phyloP scores from a whole-genome alignment of 2,329 filamentous ascomycete species.

The Macrophomina pseudophaseolina region DNA sequence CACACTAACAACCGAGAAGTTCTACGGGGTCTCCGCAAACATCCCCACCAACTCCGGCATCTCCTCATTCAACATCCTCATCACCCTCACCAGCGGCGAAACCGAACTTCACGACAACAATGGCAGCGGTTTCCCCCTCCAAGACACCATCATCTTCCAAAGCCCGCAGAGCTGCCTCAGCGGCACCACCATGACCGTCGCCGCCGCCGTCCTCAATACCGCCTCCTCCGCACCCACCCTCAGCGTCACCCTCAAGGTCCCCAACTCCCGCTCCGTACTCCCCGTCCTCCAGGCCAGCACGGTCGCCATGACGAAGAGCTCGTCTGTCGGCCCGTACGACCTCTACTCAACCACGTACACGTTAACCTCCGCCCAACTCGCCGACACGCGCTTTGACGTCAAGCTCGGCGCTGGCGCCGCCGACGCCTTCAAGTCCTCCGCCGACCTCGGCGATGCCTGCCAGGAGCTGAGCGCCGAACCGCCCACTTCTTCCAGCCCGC shows the following conservation, averaged over 20 bases:
- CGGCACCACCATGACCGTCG: constrained; percentile 32
- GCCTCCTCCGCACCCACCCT: constrained; percentile 29
- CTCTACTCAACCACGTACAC: constrained; percentile 36
- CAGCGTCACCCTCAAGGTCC: constrained; percentile 33
- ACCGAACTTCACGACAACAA: constrained; percentile 61
- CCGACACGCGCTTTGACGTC: constrained; percentile 15
- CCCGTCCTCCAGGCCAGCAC: constrained; percentile 35
- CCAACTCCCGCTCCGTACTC: constrained; percentile 33
- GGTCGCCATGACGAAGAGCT: constrained; percentile 35
- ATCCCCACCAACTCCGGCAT: constrained; percentile 65
- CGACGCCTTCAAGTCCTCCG: constrained; percentile 10
- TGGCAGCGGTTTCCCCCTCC: constrained; percentile 59
- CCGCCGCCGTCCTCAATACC: constrained; percentile 35
- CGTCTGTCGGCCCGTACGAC: constrained; percentile 34
- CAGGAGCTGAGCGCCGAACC: constrained; percentile 8
- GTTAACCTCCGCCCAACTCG: constrained; percentile 22
- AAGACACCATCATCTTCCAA: constrained; percentile 62
- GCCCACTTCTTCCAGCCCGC: not conserved
- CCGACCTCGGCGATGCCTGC: constrained; percentile 9
- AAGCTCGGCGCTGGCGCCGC: not conserved
- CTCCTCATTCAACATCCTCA: constrained; percentile 62
- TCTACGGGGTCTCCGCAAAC: constrained; percentile 42
- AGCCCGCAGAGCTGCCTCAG: constrained; percentile 61
- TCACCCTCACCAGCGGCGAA: constrained; percentile 56
- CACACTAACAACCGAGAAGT: constrained; percentile 27